Percentiles rank a stretch among this genome's conserved stretches.
Evolutionary conservation across 176 grass and related monocot species (phyloP).

Genomic region (Oryza rufipogon): DNA sequence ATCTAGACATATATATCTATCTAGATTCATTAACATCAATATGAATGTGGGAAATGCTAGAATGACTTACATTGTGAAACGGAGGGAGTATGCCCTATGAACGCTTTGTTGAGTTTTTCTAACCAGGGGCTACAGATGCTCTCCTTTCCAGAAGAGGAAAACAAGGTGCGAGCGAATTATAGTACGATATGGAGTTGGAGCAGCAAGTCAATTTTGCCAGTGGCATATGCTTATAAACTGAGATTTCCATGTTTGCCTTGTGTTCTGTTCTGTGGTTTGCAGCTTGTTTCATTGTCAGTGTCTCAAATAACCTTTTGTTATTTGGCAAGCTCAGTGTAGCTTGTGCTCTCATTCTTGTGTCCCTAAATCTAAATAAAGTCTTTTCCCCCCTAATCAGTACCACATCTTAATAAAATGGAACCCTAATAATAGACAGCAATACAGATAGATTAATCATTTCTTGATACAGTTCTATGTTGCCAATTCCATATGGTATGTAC

Average conservation of each 20-base stretch:
- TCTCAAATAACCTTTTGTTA: neutral
- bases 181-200: slow-evolving; percentile 1
- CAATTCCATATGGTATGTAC: neutral
- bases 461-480: neutral
- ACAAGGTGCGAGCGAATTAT: neutral
- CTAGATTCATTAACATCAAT: no score
- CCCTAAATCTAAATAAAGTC: neutral
- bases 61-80: no score
- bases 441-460: neutral
- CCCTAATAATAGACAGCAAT: neutral
- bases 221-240: neutral
- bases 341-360: neutral
- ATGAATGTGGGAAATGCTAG: no score
- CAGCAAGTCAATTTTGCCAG: neutral
- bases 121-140: neutral
- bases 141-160: neutral
- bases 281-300: neutral
- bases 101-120: slow-evolving; percentile 22
- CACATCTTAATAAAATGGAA: neutral
- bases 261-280: neutral
- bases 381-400: neutral
- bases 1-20: no score
- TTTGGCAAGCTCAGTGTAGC: neutral
- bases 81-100: neutral
- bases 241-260: neutral